A percentile compares a stretch with the other conserved stretches of the same genome.
phyloP scores from a whole-genome alignment of 495 filamentous ascomycete genomes.

The Trypethelium eluteriae region DNA sequence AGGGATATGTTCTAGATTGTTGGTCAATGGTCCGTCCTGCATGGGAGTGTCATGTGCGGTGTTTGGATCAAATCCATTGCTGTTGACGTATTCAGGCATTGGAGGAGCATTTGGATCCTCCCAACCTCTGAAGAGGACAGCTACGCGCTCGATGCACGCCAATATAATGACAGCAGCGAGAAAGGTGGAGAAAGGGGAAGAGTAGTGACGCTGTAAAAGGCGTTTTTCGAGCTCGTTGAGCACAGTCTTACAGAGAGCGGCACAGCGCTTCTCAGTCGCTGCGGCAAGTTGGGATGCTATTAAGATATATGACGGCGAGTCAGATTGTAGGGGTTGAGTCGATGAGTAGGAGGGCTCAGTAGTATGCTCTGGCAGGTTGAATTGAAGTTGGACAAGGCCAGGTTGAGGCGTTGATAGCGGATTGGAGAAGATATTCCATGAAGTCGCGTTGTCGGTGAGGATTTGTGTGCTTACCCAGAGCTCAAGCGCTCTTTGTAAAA shows the following conservation, averaged over 20 bases:
- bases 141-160: constrained; percentile 75
- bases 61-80: neutral
- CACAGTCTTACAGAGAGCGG: constrained; percentile 54
- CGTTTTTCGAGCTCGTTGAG: constrained; percentile 69
- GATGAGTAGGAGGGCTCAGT: neutral
- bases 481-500: constrained; percentile 61
- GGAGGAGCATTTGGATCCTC: constrained; percentile 30
- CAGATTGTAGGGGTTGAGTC: neutral
- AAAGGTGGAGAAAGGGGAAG: constrained; percentile 66
- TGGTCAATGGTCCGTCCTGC: constrained; percentile 6
- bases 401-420: constrained; percentile 41
- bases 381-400: constrained; percentile 35
- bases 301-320: constrained; percentile 40
- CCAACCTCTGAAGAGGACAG: constrained; percentile 71
- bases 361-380: constrained; percentile 20
- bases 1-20: constrained; percentile 5
- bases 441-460: constrained; percentile 56
- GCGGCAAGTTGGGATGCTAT: constrained; percentile 65
- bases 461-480: constrained; percentile 72
- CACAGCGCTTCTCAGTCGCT: constrained; percentile 65
- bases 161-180: constrained; percentile 65
- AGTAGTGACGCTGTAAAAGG: constrained; percentile 64
- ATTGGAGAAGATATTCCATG: constrained; percentile 57
- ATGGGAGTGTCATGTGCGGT: constrained; percentile 1
- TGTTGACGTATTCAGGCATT: neutral